phyloP scores from a whole-genome alignment of 163 green algal species.

The Prototheca wickerhamii region DNA sequence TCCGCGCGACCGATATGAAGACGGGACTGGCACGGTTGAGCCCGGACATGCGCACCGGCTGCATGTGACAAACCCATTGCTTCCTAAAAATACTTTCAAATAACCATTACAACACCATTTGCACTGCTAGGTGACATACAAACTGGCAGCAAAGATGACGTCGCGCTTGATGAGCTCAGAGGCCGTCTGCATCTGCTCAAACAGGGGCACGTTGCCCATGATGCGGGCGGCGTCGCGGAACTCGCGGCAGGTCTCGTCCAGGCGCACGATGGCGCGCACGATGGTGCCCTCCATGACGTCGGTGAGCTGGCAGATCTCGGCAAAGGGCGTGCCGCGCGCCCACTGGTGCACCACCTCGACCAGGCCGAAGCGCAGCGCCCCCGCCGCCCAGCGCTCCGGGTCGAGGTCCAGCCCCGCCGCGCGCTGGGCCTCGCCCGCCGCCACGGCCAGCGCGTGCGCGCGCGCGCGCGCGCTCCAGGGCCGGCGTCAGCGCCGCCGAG shows the following conservation, averaged over 20 bases:
- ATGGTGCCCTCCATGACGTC: constrained; percentile 82
- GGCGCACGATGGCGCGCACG: constrained; percentile 49
- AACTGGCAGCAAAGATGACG: constrained; percentile 88
- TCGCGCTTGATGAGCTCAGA: constrained; percentile 84
- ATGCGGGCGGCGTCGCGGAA: constrained; percentile 75
- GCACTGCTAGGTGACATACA: constrained; percentile 86
- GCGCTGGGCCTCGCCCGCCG: constrained; percentile 44
- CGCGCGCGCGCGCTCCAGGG: constrained; percentile 45
- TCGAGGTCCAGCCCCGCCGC: constrained; percentile 42
- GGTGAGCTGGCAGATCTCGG: constrained; percentile 80
- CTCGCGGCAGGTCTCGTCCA: constrained; percentile 59
- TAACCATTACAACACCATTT: too few relatives aligned
- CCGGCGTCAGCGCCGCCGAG: constrained; percentile 40
- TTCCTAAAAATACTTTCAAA: too few relatives aligned
- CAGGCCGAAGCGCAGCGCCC: constrained; percentile 53
- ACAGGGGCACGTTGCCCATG: constrained; percentile 86
- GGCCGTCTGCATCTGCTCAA: constrained; percentile 78
- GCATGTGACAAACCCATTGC: too few relatives aligned
- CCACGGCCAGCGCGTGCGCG: constrained; percentile 39
- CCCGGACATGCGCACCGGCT: too few relatives aligned
- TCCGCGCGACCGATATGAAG: too few relatives aligned
- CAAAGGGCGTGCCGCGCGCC: constrained; percentile 81
- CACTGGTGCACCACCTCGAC: constrained; percentile 87
- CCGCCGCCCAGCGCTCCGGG: constrained; percentile 51
- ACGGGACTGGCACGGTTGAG: too few relatives aligned